phyloP scores from a whole-genome alignment of 1,284 basidiomycete species.

The Marasmius oreades region DNA sequence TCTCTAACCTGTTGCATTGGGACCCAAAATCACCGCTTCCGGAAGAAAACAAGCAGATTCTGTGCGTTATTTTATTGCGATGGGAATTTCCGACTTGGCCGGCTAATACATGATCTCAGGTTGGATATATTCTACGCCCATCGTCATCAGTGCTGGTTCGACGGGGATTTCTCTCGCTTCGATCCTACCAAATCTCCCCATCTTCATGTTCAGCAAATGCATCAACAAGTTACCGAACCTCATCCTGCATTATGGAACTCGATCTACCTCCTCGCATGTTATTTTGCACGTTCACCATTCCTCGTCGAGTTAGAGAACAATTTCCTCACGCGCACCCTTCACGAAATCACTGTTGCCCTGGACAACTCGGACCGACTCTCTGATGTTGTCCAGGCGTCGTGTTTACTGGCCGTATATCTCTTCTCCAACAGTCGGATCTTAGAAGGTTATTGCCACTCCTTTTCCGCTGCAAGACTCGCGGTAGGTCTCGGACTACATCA shows the following conservation, averaged over 20 bases:
- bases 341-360: slow-evolving; percentile 45
- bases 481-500: slow-evolving; percentile 53
- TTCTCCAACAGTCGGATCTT: slow-evolving; percentile 53
- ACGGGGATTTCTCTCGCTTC: slow-evolving; percentile 46
- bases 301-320: slow-evolving; percentile 41
- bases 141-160: slow-evolving; percentile 56
- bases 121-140: slow-evolving; percentile 54
- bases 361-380: slow-evolving; percentile 51
- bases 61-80: slow-evolving; percentile 29
- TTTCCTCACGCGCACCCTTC: slow-evolving; percentile 47
- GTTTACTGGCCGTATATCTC: slow-evolving; percentile 56
- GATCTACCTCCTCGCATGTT: slow-evolving; percentile 55
- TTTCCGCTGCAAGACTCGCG: slow-evolving; percentile 53
- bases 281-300: slow-evolving; percentile 42
- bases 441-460: slow-evolving; percentile 60
- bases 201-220: neutral
- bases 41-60: slow-evolving; percentile 32
- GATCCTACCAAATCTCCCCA: slow-evolving; percentile 10
- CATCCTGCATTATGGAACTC: slow-evolving; percentile 59
- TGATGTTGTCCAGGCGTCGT: slow-evolving; percentile 57
- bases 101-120: slow-evolving; percentile 27
- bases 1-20: slow-evolving; percentile 25
- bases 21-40: slow-evolving; percentile 27
- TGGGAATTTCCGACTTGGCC: neutral
- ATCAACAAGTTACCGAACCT: slow-evolving; percentile 24